Percentiles rank a stretch among this genome's conserved stretches.
Evolutionary conservation across 805 yeast genomes (phyloP).

Genomic region (Cyberlindnera mrakii): DNA sequence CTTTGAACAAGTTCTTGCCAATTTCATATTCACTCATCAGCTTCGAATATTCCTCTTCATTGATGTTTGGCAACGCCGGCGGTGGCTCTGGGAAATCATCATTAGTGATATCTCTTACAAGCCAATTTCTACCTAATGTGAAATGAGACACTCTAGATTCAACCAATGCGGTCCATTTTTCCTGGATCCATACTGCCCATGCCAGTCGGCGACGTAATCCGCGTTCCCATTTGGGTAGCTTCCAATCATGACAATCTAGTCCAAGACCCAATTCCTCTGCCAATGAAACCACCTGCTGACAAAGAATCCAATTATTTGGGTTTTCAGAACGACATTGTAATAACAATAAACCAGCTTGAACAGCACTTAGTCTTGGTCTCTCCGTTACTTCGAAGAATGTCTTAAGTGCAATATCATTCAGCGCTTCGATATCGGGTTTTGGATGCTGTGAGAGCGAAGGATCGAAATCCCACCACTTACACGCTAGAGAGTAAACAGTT

Average conservation of each 20-base stretch:
- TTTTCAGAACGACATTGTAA: conserved; percentile 52
- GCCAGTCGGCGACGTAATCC: conserved; percentile 83
- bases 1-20: conserved; percentile 65
- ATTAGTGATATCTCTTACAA: conserved; percentile 58
- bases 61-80: conserved; percentile 15
- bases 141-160: conserved; percentile 85
- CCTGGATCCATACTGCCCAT: conserved; percentile 93
- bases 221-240: conserved; percentile 91
- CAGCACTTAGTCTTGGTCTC: conserved; percentile 85
- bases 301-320: conserved; percentile 77
- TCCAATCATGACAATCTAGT: conserved; percentile 87
- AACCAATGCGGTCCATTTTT: conserved; percentile 80
- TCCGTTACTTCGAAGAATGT: conserved; percentile 69
- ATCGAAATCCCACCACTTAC: conserved; percentile 84
- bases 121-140: conserved; percentile 70
- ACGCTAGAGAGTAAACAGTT: conserved; percentile 81
- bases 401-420: conserved; percentile 61
- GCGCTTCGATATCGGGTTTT: conserved; percentile 68
- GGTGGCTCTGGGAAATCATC: conserved; percentile 76
- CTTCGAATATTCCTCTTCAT: conserved; percentile 17
- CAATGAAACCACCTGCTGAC: conserved; percentile 80
- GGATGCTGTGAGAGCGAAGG: conserved; percentile 69
- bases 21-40: conserved; percentile 50
- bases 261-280: conserved; percentile 91
- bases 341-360: conserved; percentile 80